Base-by-base conservation (phyloP, 202 grass and related monocot genomes). In the Tripidium arundinaceum region DNA sequence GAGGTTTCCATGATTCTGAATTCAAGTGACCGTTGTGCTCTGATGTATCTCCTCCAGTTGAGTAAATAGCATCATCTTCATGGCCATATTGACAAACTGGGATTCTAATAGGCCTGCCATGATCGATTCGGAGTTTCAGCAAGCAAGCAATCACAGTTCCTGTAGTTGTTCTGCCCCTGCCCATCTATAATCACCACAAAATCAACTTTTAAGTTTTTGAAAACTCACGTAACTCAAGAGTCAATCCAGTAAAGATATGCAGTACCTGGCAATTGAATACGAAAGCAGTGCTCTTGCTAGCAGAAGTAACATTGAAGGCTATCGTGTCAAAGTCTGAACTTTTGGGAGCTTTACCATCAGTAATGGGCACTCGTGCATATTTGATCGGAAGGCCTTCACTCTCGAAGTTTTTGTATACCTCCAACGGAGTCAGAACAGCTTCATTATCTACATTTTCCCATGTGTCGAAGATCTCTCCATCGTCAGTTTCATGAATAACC, bases 311-410 rank as follows among this genome's bases (percentile, higher is more conserved):
- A 76, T 98, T 98, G 18, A 87, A 82, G 47, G 92, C 88, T 89
- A 98, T 83, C n/a, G 84, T 91, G 76, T 98, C 96, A 75, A 98
- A 93, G 83, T 98, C 96, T 33, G 96, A 98, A 87, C 90, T 98
- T 95, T 98, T 91, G 12, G 96, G 96, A 77, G 96, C 96, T 89
- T 98, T 98, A 71, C 96, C 96, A 86, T 98, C 96, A 83, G 92
- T 98, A 84, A 98, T 98, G 31, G 96, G 96, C 42, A 98, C 96
- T 63, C 96, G 86, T 84, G 90, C 92, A 88, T 98, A 98, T 58
- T 88, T 94, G 65, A 98, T 89, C 12, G 84, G 88, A 89, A 98
- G 89, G 43, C 96, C 96, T 89, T 88, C 92, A 76, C 49, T 72
- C 39, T 90, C 96, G 74, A 98, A 87, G 83, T 76, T 79, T 86